phyloP scores from a whole-genome alignment of 176 grass and related monocot species.

The Bolboschoenus planiculmis region DNA sequence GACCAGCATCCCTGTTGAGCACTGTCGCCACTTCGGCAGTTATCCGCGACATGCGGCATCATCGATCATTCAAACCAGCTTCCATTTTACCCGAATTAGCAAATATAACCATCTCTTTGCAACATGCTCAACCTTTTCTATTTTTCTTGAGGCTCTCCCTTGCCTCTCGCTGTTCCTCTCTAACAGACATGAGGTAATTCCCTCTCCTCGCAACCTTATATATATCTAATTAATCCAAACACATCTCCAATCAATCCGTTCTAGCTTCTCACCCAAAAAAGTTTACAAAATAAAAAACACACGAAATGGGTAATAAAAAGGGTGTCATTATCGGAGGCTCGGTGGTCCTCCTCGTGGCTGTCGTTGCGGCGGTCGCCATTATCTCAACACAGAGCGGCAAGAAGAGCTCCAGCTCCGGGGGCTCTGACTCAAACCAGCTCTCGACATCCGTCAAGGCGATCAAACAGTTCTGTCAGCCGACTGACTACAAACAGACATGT shows the following conservation, averaged over 20 bases:
- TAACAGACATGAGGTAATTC: background rate
- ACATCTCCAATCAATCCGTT: conserved; percentile 5
- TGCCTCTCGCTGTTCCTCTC: background rate
- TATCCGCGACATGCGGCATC: background rate
- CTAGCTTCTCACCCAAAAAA: background rate
- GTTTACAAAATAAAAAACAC: background rate
- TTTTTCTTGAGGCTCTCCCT: conserved; percentile 4
- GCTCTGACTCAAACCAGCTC: background rate
- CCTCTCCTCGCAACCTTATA: background rate
- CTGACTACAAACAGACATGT: conserved; percentile 63
- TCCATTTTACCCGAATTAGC: background rate
- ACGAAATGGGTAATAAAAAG: conserved; percentile 32
- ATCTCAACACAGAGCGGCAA: conserved; percentile 35
- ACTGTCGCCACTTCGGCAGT: background rate
- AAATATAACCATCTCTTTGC: conserved; percentile 13
- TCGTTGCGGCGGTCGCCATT: conserved; percentile 54
- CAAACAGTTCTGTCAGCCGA: conserved; percentile 52
- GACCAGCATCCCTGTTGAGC: background rate
- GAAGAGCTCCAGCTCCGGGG: conserved; percentile 1
- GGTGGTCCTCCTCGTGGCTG: conserved; percentile 53
- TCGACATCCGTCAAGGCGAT: conserved; percentile 53
- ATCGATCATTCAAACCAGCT: background rate
- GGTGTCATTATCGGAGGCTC: conserved; percentile 40
- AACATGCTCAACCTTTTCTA: conserved; percentile 2
- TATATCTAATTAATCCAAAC: background rate